Evolutionary conservation across 2,329 filamentous ascomycete species (phyloP).

Genomic region (Aureobasidium sp.): DNA sequence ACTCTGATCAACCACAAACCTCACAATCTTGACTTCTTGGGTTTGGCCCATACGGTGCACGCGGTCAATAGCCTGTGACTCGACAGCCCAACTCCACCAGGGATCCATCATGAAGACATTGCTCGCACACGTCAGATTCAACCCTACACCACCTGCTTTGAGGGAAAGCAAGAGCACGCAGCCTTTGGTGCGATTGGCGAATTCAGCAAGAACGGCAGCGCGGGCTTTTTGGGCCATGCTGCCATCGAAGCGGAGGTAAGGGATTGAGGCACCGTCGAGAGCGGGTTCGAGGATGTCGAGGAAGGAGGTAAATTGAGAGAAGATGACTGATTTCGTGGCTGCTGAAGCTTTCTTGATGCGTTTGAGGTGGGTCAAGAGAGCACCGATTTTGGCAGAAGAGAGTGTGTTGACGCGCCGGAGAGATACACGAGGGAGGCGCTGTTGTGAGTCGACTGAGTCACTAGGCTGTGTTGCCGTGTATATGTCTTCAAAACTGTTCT

Average conservation of each 20-base stretch:
- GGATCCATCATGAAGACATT: slow-evolving; percentile 99
- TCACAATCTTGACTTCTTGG: slow-evolving; percentile 71
- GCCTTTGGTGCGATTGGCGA: slow-evolving; percentile 50
- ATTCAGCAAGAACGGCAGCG: slow-evolving; percentile 67
- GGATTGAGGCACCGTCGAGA: slow-evolving; percentile 61
- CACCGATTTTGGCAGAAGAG: slow-evolving; percentile 82
- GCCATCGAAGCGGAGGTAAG: slow-evolving; percentile 82
- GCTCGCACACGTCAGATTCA: slow-evolving; percentile 84
- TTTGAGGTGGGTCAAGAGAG: slow-evolving; percentile 68
- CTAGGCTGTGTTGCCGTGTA: slow-evolving; percentile 25
- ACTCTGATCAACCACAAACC: slow-evolving; percentile 83
- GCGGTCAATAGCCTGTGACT: slow-evolving; percentile 94
- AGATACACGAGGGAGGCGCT: slow-evolving; percentile 44
- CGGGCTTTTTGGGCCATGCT: slow-evolving; percentile 80
- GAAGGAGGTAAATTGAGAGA: slow-evolving; percentile 96
- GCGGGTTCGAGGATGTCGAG: slow-evolving; percentile 83
- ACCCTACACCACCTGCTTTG: slow-evolving; percentile 82
- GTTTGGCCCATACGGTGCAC: slow-evolving; percentile 96
- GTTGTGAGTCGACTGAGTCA: slow-evolving; percentile 15
- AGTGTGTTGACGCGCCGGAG: slow-evolving; percentile 54
- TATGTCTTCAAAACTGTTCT: slow-evolving; percentile 24
- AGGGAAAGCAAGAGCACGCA: slow-evolving; percentile 75
- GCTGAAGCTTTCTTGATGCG: slow-evolving; percentile 57
- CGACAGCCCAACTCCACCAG: slow-evolving; percentile 97
- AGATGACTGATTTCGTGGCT: slow-evolving; percentile 78